Evolutionary conservation across 1,139 yeast species (phyloP).

Genomic region (Tardiomyces depauwii): DNA sequence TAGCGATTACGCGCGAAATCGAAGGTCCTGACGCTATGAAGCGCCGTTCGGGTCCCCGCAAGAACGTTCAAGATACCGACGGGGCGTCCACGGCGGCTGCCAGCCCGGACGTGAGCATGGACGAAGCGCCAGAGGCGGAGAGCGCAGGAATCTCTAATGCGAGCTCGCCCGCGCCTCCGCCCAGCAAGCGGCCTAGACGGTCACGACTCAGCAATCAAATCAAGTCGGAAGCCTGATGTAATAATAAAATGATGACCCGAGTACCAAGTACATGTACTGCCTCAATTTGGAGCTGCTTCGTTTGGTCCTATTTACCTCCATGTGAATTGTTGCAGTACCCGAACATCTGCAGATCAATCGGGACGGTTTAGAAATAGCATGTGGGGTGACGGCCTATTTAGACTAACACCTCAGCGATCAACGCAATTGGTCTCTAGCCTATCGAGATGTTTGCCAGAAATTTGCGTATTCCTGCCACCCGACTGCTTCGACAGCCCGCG

Average conservation of each 20-base stretch:
- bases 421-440: too few species aligned
- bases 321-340: too few species aligned
- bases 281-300: too few species aligned
- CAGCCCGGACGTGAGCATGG: not conserved
- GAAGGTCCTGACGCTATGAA: constrained; percentile 37
- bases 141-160: not conserved
- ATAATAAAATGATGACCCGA: not conserved
- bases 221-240: not conserved
- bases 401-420: too few species aligned
- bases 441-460: too few species aligned
- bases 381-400: too few species aligned
- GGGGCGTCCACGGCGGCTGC: not conserved
- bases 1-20: constrained; percentile 69
- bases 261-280: too few species aligned
- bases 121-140: not conserved
- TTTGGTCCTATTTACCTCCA: too few species aligned
- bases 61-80: not conserved
- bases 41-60: constrained; percentile 11
- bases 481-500: too few species aligned
- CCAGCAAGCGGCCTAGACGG: not conserved
- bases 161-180: not conserved
- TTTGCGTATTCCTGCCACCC: too few species aligned
- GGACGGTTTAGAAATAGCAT: too few species aligned
- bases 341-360: too few species aligned
- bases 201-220: not conserved